Base-by-base conservation (phyloP, 306 rosid genomes). In the Pachyrhizus erosus region DNA sequence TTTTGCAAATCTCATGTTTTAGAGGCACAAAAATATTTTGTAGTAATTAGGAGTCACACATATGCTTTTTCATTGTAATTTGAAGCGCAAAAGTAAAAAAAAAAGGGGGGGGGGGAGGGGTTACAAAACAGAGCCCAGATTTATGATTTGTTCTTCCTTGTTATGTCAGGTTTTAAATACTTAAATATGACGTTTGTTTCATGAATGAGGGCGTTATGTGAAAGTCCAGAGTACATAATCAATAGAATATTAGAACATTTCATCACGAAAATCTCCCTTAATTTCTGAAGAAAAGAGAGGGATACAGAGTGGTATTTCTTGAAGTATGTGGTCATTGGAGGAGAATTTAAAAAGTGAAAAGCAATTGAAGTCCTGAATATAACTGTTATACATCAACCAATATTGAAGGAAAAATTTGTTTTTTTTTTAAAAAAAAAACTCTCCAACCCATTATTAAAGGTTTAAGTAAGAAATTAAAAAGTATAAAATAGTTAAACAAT, bases 101-200 rank as follows among this genome's bases (percentile, higher is more conserved):
- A 66, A 61, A 54, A 76, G 49, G 76, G 86, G 48, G 23, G n/a
- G n/a, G 80, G 49, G 76, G 86, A 61, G 23, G n/a, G n/a, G n/a
- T n/a, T n/a, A n/a, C n/a, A 24, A 52, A 52, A 68, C 64, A 57
- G 66, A 82, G 74, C 51, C 15, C 31, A 51, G 42, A 26, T 69
- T 55, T 54, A 14, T 62, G 72, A 48, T 46, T 62, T 46, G 20
- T 57, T 39, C 18, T 58, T 51, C 39, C 27, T 24, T 33, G 58
- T 76, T 27, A 48, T n/a, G 46, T 70, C 54, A 60, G 81, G 43
- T 58, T 58, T 57, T 57, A 5, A 17, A 17, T 42, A 15, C 49
- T 29, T 12, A 62, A 10, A 78, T 13, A 34, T 21, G 55, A 15
- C 33, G 45, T 43, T n/a, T 43, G 21, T 4, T 66, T 67, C 31